Evolutionary conservation across 2,329 filamentous ascomycete species (phyloP).

Genomic region (Penicillium hordei): DNA sequence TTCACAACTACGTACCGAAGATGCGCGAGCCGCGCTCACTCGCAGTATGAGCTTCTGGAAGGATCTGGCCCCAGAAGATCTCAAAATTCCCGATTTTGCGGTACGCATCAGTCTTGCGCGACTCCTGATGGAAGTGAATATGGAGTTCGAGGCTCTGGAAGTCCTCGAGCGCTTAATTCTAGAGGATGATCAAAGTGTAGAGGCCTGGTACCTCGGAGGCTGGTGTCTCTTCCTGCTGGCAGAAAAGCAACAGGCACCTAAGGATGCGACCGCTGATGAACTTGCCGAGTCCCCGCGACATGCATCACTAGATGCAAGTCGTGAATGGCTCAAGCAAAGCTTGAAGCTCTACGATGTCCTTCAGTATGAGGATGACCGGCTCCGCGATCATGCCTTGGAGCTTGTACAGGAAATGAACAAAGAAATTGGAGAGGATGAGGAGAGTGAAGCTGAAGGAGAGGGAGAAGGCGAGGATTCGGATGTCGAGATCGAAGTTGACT

Average conservation of each 20-base stretch:
- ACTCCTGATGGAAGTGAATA: constrained; percentile 83
- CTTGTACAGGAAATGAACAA: constrained; percentile 56
- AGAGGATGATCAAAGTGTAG: constrained; percentile 92
- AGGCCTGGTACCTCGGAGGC: constrained; percentile 95
- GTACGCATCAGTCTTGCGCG: constrained; percentile 79
- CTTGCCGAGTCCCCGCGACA: constrained; percentile 55
- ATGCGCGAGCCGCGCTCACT: constrained; percentile 75
- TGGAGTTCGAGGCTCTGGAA: constrained; percentile 80
- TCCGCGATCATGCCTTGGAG: constrained; percentile 47
- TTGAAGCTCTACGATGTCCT: constrained; percentile 74
- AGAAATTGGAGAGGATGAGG: constrained; percentile 62
- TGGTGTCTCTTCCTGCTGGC: constrained; percentile 80
- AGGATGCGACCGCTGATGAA: constrained; percentile 36
- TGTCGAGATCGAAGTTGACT: constrained; percentile 57
- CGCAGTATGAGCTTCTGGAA: constrained; percentile 83
- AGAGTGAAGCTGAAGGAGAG: constrained; percentile 55
- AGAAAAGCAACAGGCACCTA: constrained; percentile 45
- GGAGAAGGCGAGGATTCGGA: constrained; percentile 55
- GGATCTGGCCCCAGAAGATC: constrained; percentile 69
- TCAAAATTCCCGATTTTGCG: constrained; percentile 78
- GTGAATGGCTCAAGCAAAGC: constrained; percentile 80
- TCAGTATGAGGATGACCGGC: constrained; percentile 65
- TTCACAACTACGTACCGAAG: constrained; percentile 75
- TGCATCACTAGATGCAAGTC: constrained; percentile 68
- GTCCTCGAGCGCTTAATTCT: constrained; percentile 79